phyloP scores from a whole-genome alignment of 768 basidiomycete genomes.

The Russula sp. region DNA sequence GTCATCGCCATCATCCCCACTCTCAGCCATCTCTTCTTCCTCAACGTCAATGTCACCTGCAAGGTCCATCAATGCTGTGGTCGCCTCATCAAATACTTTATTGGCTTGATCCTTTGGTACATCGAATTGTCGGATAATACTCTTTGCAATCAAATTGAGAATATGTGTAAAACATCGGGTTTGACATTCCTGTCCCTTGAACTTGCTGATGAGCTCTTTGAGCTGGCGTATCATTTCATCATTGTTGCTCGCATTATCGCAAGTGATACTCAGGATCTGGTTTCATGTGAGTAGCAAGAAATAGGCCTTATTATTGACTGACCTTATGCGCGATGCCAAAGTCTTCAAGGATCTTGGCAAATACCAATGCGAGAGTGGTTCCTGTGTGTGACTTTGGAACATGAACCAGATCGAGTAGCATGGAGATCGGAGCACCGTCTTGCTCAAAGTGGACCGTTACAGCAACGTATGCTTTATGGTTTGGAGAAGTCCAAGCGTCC shows the following conservation, averaged over 20 bases:
- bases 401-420: background rate
- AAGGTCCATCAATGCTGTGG: too few relatives aligned
- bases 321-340: conserved; percentile 35
- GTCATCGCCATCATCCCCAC: too few relatives aligned
- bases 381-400: background rate
- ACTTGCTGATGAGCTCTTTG: conserved; percentile 27
- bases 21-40: background rate
- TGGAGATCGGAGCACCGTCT: background rate
- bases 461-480: background rate
- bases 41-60: background rate
- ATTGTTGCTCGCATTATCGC: conserved; percentile 41
- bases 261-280: conserved; percentile 1
- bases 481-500: background rate
- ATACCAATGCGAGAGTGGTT: background rate
- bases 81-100: background rate
- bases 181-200: conserved; percentile 33
- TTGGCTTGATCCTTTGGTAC: conserved; percentile 26
- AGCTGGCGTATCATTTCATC: conserved; percentile 40
- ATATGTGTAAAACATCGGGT: conserved; percentile 42
- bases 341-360: background rate
- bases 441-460: conserved; percentile 1
- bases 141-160: conserved; percentile 40
- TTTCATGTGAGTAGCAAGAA: too few relatives aligned
- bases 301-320: background rate
- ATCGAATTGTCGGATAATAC: conserved; percentile 39